These are phyloP conservation scores for Durusdinium trenchii DNA, from an alignment of 73 alveolate genomes.

Conservation along the genomic window DNA sequence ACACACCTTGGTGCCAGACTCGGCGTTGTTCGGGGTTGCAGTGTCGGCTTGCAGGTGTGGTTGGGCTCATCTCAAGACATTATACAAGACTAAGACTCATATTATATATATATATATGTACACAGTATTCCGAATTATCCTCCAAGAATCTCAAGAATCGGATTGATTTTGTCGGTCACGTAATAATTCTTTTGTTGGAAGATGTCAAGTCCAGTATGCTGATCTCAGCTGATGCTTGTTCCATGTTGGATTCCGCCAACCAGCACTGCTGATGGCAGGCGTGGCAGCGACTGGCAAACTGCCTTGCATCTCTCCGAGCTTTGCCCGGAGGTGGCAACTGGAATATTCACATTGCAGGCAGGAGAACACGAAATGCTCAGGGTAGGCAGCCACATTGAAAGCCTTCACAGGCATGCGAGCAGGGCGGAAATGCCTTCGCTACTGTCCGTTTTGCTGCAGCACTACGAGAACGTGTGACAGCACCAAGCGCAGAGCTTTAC, in stretches of 20 bases:
- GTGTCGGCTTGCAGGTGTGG: constrained; percentile 81
- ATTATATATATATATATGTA: too few relatives aligned
- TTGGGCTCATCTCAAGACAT: background rate
- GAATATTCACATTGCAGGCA: constrained; percentile 52
- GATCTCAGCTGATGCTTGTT: too few relatives aligned
- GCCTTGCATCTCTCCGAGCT: constrained; percentile 44
- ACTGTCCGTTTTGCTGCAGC: constrained; percentile 5
- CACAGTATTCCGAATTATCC: too few relatives aligned
- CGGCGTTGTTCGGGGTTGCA: constrained; percentile 39
- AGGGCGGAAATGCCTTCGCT: background rate
- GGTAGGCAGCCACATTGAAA: background rate
- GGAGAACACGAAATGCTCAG: background rate
- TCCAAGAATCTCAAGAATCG: too few relatives aligned
- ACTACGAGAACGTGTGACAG: constrained; percentile 13
- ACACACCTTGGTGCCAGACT: constrained; percentile 37
- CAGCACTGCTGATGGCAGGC: too few relatives aligned
- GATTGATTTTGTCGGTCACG: too few relatives aligned
- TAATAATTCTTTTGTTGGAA: too few relatives aligned
- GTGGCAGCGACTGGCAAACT: constrained; percentile 61
- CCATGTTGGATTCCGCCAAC: too few relatives aligned
- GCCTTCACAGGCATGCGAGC: constrained; percentile 37
- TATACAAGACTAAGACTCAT: too few relatives aligned
- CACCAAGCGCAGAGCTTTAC: constrained; percentile 46
- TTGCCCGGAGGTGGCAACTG: constrained; percentile 20
- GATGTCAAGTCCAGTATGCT: too few relatives aligned